Percentiles rank a stretch among this genome's conserved stretches.
These are phyloP conservation scores for Pythium volutum DNA, from an alignment of 352 stramenopile genomes.

Conservation along the genomic window DNA sequence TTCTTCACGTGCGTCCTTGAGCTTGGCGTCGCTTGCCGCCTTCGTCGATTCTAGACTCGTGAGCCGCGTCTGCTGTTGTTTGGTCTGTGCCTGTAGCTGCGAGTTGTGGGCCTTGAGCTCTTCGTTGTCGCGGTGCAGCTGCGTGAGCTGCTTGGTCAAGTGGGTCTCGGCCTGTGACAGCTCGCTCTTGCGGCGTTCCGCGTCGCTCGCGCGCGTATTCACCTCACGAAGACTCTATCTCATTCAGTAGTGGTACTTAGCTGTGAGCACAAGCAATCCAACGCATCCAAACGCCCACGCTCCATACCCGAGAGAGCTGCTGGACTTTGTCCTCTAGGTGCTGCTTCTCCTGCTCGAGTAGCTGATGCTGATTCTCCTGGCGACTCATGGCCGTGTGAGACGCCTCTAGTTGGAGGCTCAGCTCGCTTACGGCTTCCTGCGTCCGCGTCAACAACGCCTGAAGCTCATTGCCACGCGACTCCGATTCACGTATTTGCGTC, in stretches of 20 bases:
- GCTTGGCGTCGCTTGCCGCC: conserved; percentile 29
- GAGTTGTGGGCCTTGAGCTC: conserved; percentile 44
- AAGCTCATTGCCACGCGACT: neutral
- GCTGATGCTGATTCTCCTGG: conserved; percentile 15
- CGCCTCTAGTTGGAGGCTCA: conserved; percentile 18
- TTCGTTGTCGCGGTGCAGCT: conserved; percentile 50
- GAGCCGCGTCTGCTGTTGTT: conserved; percentile 45
- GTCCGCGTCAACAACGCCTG: neutral
- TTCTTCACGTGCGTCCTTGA: conserved; percentile 39
- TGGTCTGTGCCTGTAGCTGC: conserved; percentile 43
- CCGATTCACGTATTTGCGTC: neutral
- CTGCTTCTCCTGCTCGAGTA: conserved; percentile 35
- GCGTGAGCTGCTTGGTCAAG: conserved; percentile 37
- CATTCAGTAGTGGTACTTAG: neutral
- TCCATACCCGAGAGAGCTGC: conserved; percentile 14
- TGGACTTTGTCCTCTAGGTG: conserved; percentile 43
- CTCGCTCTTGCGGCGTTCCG: conserved; percentile 39
- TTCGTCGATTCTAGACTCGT: conserved; percentile 36
- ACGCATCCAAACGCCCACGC: neutral
- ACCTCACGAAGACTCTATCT: conserved; percentile 41
- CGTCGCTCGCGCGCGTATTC: conserved; percentile 32
- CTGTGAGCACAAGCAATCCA: neutral
- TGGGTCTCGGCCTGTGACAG: conserved; percentile 35
- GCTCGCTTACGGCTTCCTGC: neutral
- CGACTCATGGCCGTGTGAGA: neutral